Base-by-base conservation (phyloP, 2,329 filamentous ascomycete genomes). In the Diaporthe citrichinensis region DNA sequence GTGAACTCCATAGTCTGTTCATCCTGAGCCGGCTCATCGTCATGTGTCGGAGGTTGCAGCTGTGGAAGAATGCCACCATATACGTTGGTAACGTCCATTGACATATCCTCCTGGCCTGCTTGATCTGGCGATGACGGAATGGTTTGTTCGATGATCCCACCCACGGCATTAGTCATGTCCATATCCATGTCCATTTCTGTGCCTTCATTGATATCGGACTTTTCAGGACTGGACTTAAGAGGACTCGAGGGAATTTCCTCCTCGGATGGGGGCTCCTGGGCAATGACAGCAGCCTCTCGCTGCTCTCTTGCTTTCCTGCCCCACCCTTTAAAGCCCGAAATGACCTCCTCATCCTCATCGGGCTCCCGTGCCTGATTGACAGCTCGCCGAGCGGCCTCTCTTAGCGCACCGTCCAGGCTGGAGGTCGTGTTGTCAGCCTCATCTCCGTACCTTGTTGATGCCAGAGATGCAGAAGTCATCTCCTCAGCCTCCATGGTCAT, bases 21-120 rank as follows among this genome's bases (percentile, higher is more conserved):
- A 58, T 88, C 87, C 72, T 83, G 80, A 5, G 84, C 84, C 20
- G 80, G 81, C 41, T 84, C 83, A 34, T 83, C 83, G 28, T 82
- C 77, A 41, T 80, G 76, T n/a, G 57, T 46, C 25, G 78, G 79
- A 75, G 73, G 41, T 73, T 79, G 12, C 65, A 28, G 46, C 15
- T 85, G 87, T 7, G 88, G 85, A 28, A 98, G 84, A 72, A 98
- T 98, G 4, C 93, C 91, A 12, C 96, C 96, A 72, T 98, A 88
- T 12, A 92, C 94, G 73, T 91, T 92, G 2, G 96, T 98, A 10
- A 98, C 94, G 79, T 98, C 96, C 96, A 98, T 98, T 31, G 95
- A 97, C 88, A 97, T 92, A 53, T 96, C 94, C 78, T 91, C 90
- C 28, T 90, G 89, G 34, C 89, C 86, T 23, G 84, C 82, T 17